Percentiles rank a stretch among this genome's conserved stretches.
Conservation (phyloP, 306 rosid species). For the Pueraria montana region DNA sequence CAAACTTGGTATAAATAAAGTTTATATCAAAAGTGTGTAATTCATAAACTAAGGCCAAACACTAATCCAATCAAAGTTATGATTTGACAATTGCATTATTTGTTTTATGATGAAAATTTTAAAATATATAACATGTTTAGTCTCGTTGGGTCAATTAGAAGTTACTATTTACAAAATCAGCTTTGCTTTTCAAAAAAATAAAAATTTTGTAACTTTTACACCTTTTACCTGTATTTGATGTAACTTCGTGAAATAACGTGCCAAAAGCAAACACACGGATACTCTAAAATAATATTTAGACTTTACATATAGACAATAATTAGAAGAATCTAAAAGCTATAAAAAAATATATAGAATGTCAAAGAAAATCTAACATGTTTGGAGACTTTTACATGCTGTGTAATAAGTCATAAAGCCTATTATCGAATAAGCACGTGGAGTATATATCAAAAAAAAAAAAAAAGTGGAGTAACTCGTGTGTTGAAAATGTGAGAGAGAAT, state of each 20-base stretch:
- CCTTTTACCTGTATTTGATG: too few species aligned
- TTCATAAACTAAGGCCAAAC: neutral
- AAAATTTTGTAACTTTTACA: too few species aligned
- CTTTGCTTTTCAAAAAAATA: too few species aligned
- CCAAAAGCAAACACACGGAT: too few species aligned
- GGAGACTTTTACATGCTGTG: neutral
- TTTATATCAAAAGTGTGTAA: neutral
- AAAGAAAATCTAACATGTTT: neutral
- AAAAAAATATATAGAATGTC: neutral
- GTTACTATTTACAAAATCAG: too few species aligned
- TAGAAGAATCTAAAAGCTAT: neutral
- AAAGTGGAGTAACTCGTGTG: neutral
- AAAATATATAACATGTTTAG: too few species aligned
- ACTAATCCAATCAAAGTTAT: neutral
- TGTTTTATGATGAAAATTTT: neutral
- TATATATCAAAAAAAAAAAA: too few species aligned
- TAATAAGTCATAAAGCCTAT: neutral
- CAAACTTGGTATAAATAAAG: neutral
- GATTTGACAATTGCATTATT: neutral
- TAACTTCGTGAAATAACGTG: too few species aligned
- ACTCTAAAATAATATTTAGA: too few species aligned
- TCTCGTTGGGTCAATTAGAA: too few species aligned
- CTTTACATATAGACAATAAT: neutral
- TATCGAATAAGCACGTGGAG: neutral
- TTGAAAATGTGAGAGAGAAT: too few species aligned